Evolutionary conservation across 2,329 filamentous ascomycete genomes (phyloP).

Genomic region (Stemphylium vesicarium): DNA sequence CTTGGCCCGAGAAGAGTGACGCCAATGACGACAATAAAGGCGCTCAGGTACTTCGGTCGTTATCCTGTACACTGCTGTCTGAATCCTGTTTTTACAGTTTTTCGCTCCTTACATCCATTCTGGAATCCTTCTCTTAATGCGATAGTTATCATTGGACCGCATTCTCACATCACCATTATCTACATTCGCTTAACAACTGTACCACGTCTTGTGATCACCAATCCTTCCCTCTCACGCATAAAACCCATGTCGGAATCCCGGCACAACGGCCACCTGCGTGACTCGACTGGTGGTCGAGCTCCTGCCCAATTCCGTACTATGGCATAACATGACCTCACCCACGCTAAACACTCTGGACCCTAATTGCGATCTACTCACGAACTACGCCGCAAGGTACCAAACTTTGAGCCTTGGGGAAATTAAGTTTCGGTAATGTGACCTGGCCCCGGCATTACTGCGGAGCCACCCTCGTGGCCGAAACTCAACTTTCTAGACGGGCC

Average conservation of each 20-base stretch:
- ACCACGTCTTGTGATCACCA: neutral
- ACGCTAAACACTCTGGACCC: neutral
- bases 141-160: neutral
- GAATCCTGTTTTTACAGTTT: neutral
- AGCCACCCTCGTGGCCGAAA: slow-evolving; percentile 5
- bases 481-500: slow-evolving; percentile 2
- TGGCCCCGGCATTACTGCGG: slow-evolving; percentile 2
- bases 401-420: neutral
- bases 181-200: neutral
- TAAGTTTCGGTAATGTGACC: slow-evolving; percentile 3
- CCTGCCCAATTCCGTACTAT: neutral
- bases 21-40: too few relatives aligned
- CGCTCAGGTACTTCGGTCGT: too few relatives aligned
- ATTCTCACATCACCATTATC: neutral
- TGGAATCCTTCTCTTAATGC: neutral
- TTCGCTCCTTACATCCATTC: neutral
- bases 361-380: slow-evolving; percentile 3
- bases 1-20: too few relatives aligned
- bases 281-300: neutral
- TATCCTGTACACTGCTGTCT: neutral
- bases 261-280: neutral
- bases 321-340: neutral
- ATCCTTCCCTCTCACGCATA: neutral
- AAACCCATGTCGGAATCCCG: neutral
- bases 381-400: neutral